Base-by-base conservation (phyloP, 345 rosid species). In the Gossypium australe region DNA sequence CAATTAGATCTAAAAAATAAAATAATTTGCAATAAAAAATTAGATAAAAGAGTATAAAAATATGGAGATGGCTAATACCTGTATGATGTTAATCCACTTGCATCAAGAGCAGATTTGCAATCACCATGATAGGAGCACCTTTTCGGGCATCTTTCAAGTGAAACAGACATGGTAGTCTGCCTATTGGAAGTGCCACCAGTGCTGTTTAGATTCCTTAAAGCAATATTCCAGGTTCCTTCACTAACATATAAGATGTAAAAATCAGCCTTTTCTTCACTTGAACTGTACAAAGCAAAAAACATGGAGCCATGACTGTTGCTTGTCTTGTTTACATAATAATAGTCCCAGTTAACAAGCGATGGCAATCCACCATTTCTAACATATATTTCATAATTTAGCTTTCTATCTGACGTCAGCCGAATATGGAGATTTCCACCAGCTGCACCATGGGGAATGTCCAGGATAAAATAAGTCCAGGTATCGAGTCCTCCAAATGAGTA, bases 341-440 rank as follows among this genome's bases (percentile, higher is more conserved):
- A 94, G 79, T 94, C 98, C 88, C 95, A 86, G 80, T 76, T 81
- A 53, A 79, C 77, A 61, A 89, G 82, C 72, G 97, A 84, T 52
- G 98, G 96, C 67, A 88, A 74, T 65, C 92, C 98, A 74, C 91
- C 96, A 63, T 78, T 78, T 85, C 93, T 92, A 76, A 85, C 87
- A 83, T 94, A 94, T 72, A 91, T 79, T 83, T 92, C 97, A 77
- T 86, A 86, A 56, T 84, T 82, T 70, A 87, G 84, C 72, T 79
- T 80, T 47, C 83, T 58, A 72, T 84, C 88, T 24, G 98, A 87
- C 13, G 82, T 80, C 74, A 92, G 79, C 13, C 82, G 88, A 68
- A 91, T 78, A 59, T 92, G 98, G 59, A 94, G 85, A 74, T 90
- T 92, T 80, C 97, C 95, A 80, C 98, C 98, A 77, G 93, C 93